These are phyloP conservation scores for Solanum piurae DNA, from an alignment of 257 asterid genomes.

Conservation along the genomic window DNA sequence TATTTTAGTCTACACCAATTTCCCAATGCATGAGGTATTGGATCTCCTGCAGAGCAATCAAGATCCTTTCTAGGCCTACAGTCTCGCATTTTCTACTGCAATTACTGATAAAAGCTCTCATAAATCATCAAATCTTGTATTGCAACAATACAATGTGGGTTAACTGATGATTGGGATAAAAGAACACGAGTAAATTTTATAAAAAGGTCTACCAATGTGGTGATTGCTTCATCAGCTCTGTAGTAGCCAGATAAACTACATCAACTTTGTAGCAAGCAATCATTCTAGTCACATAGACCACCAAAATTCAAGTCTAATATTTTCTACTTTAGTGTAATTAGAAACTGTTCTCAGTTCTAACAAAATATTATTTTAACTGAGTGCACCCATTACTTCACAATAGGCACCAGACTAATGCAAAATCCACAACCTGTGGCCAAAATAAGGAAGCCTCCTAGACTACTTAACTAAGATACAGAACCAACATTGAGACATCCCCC, in stretches of 20 bases:
- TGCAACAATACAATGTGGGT: background rate
- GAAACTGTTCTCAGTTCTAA: background rate
- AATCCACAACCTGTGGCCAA: background rate
- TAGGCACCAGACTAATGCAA: background rate
- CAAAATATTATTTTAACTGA: background rate
- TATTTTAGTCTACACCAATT: background rate
- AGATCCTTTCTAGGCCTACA: background rate
- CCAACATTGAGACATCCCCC: background rate
- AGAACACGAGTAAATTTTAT: background rate
- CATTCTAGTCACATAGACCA: background rate
- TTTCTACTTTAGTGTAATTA: background rate
- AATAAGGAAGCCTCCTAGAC: background rate
- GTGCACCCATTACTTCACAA: background rate
- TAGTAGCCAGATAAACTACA: background rate
- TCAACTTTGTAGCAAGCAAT: background rate
- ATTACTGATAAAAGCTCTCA: background rate
- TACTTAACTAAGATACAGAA: slow-evolving; percentile 10
- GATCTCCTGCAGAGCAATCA: background rate
- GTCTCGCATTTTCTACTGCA: background rate
- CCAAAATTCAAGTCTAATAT: background rate
- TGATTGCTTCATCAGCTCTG: background rate
- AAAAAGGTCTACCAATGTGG: background rate
- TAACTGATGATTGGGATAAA: background rate
- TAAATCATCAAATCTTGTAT: background rate
- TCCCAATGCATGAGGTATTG: background rate